Percentiles rank a stretch among this genome's conserved stretches.
phyloP scores from a whole-genome alignment of 2,329 filamentous ascomycete genomes.

The Exserohilum turcica region DNA sequence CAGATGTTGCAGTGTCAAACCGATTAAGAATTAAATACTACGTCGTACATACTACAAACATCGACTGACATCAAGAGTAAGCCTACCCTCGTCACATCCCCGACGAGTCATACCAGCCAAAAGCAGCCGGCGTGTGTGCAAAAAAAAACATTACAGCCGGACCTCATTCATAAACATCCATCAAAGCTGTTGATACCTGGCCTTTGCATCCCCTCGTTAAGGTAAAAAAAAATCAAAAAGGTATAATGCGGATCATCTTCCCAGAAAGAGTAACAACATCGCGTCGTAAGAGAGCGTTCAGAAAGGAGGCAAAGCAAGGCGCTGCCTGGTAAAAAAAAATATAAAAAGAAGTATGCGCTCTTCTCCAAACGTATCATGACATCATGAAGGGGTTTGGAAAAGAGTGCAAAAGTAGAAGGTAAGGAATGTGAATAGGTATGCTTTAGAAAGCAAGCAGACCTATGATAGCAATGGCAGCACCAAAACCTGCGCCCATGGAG shows the following conservation, averaged over 20 bases:
- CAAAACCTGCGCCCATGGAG: constrained; percentile 47
- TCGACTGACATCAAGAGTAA: neutral
- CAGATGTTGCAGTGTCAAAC: neutral
- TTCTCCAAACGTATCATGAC: neutral
- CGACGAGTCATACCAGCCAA: constrained; percentile 2
- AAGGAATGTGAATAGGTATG: neutral
- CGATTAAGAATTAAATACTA: constrained; percentile 4
- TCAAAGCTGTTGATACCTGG: neutral
- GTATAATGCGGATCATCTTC: constrained; percentile 24
- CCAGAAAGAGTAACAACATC: constrained; percentile 39
- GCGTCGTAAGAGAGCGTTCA: constrained; percentile 39
- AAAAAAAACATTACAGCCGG: constrained; percentile 29
- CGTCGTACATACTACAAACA: neutral
- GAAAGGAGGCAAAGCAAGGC: constrained; percentile 5
- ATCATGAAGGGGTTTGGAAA: neutral
- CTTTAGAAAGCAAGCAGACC: constrained; percentile 52
- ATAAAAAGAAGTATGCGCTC: neutral
- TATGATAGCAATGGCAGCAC: constrained; percentile 49
- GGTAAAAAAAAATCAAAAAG: constrained; percentile 14
- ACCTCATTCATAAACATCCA: constrained; percentile 10
- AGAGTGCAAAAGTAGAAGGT: neutral
- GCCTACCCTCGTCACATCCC: neutral
- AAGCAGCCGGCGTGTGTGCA: constrained; percentile 7
- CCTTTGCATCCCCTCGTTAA: constrained; percentile 10
- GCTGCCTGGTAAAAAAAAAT: neutral